Conservation (phyloP, 139 green algal species). For the Ulvella scutata region DNA sequence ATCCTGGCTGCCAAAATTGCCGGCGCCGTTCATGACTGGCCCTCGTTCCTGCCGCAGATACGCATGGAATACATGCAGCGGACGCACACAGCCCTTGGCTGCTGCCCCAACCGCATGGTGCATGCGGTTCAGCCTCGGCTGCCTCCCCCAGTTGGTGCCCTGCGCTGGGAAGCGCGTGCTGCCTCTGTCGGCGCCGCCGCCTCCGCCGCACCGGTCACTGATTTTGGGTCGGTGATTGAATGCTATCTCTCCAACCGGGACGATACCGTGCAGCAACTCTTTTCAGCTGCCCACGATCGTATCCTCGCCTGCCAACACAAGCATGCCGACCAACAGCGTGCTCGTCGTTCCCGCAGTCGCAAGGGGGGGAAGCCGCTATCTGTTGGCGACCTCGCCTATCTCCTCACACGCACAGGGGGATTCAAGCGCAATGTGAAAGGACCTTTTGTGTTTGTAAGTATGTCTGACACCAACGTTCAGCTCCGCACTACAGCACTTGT, state of each 20-base stretch:
- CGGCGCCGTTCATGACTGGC: not conserved
- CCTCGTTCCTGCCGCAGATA: not conserved
- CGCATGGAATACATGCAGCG: not conserved
- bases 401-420: not conserved
- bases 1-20: slow-evolving; percentile 3
- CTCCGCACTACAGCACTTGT: not conserved
- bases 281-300: not conserved
- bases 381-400: not conserved
- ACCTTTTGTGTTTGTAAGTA: not conserved
- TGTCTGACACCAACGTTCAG: not conserved
- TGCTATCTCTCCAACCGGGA: not conserved
- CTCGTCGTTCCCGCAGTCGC: not conserved
- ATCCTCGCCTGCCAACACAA: not conserved
- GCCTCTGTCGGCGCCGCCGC: too few species aligned
- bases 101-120: too few species aligned
- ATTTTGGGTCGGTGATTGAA: too few species aligned
- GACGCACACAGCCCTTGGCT: not conserved
- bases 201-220: too few species aligned
- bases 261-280: not conserved
- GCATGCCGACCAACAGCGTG: not conserved
- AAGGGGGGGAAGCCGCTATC: not conserved
- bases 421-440: not conserved
- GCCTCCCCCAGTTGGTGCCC: too few species aligned
- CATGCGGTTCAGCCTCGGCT: too few species aligned
- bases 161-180: too few species aligned